Percentiles rank a stretch among this genome's conserved stretches.
Evolutionary conservation across 345 rosid species (phyloP).

Genomic region (Streptanthus diversifolius): DNA sequence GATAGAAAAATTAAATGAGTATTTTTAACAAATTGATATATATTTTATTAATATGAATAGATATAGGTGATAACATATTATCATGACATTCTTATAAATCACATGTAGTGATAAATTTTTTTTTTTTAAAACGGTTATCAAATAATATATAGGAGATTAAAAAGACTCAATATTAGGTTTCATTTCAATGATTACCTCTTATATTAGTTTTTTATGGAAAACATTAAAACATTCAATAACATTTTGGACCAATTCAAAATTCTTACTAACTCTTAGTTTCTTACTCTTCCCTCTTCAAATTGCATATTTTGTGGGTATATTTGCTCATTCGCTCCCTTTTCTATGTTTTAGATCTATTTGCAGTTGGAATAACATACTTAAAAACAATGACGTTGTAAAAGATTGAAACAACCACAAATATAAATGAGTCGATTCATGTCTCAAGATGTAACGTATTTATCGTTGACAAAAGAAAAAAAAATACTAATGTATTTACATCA

Average conservation of each 20-base stretch:
- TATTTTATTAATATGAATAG: too few species aligned
- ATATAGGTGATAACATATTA: too few species aligned
- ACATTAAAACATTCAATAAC: not conserved
- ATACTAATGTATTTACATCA: not conserved
- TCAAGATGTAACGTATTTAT: not conserved
- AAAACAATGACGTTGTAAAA: not conserved
- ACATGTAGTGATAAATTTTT: too few species aligned
- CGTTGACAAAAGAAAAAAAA: not conserved
- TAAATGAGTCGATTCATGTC: conserved; percentile 24
- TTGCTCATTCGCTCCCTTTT: not conserved
- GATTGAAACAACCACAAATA: not conserved
- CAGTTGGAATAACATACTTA: not conserved
- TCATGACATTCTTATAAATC: too few species aligned
- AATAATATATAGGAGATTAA: too few species aligned
- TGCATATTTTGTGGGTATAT: not conserved
- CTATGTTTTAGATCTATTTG: not conserved
- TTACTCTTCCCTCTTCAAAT: not conserved
- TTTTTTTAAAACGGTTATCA: too few species aligned
- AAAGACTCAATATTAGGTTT: not conserved
- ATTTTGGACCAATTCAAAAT: not conserved
- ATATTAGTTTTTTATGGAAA: not conserved
- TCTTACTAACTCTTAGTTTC: not conserved
- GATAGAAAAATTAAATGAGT: too few species aligned
- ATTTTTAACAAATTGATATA: too few species aligned
- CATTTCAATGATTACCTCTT: not conserved